These are phyloP conservation scores for Vaccinium myrtillus DNA, from an alignment of 148 eudicot genomes.

Conservation along the genomic window DNA sequence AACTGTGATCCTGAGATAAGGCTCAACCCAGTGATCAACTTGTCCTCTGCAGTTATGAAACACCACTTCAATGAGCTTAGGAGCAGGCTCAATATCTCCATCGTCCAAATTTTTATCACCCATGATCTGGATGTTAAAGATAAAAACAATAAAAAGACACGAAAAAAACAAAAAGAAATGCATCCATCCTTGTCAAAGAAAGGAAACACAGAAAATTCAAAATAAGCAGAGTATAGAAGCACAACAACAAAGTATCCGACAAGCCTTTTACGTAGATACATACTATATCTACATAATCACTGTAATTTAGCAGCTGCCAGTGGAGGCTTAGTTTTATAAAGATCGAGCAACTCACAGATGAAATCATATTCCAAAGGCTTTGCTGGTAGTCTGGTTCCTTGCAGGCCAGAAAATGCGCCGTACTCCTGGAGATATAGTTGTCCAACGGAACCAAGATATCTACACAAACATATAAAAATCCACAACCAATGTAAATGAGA, in stretches of 20 bases:
- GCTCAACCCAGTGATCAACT: constrained; percentile 97
- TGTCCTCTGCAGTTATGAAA: constrained; percentile 93
- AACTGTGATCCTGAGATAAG: constrained; percentile 71
- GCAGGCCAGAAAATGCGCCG: constrained; percentile 77
- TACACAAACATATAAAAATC: constrained; percentile 34
- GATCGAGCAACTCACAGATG: constrained; percentile 55
- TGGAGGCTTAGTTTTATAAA: background rate
- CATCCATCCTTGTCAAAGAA: background rate
- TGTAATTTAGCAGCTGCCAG: background rate
- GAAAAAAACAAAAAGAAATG: background rate
- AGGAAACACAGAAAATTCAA: constrained; percentile 1
- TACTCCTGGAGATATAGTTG: constrained; percentile 90
- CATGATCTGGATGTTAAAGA: constrained; percentile 55
- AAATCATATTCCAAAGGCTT: constrained; percentile 91
- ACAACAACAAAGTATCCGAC: background rate
- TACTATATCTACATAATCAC: background rate
- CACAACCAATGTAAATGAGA: constrained; percentile 19
- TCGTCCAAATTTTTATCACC: constrained; percentile 89
- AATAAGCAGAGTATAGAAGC: constrained; percentile 1
- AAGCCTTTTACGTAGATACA: background rate
- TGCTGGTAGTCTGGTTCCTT: constrained; percentile 98
- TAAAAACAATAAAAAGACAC: background rate
- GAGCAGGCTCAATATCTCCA: constrained; percentile 97
- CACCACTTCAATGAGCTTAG: constrained; percentile 92
- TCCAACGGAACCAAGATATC: constrained; percentile 95